Percentiles rank a stretch among this genome's conserved stretches.
Evolutionary conservation across 768 basidiomycete genomes (phyloP).

Genomic region (Pleurotus citrinopileatus): DNA sequence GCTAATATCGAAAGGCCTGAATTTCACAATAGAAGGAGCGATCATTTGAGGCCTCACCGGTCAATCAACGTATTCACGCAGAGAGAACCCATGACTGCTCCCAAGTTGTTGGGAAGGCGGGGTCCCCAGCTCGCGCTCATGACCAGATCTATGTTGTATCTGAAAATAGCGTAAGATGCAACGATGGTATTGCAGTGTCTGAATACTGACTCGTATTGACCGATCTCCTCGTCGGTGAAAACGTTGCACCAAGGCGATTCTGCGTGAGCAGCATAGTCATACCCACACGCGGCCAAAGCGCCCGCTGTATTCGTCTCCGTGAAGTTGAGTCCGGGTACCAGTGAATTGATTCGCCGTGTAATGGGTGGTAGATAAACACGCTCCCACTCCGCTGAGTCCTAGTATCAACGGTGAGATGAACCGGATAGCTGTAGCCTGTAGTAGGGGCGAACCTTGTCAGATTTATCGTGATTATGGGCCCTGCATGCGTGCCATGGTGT

Average conservation of each 20-base stretch:
- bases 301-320: conserved; percentile 31
- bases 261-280: conserved; percentile 34
- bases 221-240: conserved; percentile 32
- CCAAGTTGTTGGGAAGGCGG: conserved; percentile 27
- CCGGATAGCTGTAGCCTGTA: conserved; percentile 16
- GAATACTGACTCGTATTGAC: conserved; percentile 30
- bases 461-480: conserved; percentile 1
- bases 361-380: conserved; percentile 32
- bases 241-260: conserved; percentile 38
- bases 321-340: conserved; percentile 32
- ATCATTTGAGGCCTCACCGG: conserved; percentile 24
- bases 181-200: neutral
- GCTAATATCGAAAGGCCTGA: conserved; percentile 16
- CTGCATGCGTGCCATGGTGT: conserved; percentile 37
- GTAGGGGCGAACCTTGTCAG: conserved; percentile 27
- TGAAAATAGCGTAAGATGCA: conserved; percentile 8
- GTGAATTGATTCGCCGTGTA: conserved; percentile 27
- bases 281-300: conserved; percentile 39
- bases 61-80: conserved; percentile 37
- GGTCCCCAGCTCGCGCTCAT: conserved; percentile 36
- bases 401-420: neutral
- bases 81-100: conserved; percentile 34
- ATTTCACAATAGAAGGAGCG: neutral
- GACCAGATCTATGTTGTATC: conserved; percentile 37
- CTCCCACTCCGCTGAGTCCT: conserved; percentile 26